Conservation (phyloP, 1,139 yeast species). For the Scheffersomyces titani region DNA sequence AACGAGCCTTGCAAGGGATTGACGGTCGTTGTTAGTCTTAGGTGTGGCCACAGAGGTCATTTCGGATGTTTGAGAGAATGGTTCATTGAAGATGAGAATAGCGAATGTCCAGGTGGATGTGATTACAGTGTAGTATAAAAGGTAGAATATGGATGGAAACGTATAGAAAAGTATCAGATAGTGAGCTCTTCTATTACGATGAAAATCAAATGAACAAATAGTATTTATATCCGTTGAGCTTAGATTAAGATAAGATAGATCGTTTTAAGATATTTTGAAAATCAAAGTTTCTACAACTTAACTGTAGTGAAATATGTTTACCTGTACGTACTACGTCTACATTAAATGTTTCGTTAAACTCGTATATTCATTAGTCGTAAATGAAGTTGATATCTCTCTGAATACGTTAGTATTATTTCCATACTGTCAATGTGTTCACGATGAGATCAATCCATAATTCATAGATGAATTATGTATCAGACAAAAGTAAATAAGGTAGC, state of each 20-base stretch:
- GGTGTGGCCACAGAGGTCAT: slow-evolving; percentile 91
- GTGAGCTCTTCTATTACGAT: neutral
- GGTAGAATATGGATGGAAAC: neutral
- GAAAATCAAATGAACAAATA: too few relatives aligned
- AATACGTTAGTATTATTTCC: neutral
- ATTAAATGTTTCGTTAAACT: neutral
- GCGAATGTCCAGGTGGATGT: slow-evolving; percentile 85
- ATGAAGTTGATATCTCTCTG: neutral
- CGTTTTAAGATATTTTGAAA: too few relatives aligned
- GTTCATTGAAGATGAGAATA: slow-evolving; percentile 66
- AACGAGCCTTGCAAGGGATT: slow-evolving; percentile 76
- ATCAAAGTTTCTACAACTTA: too few relatives aligned
- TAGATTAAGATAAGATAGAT: too few relatives aligned
- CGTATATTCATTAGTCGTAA: neutral
- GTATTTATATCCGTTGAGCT: too few relatives aligned
- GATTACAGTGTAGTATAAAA: slow-evolving; percentile 14
- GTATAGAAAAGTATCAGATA: neutral
- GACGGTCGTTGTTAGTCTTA: slow-evolving; percentile 60
- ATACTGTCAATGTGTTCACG: slow-evolving; percentile 15
- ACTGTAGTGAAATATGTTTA: neutral
- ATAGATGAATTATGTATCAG: slow-evolving; percentile 13
- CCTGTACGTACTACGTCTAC: neutral
- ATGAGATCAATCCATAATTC: slow-evolving; percentile 1
- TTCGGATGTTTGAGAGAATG: slow-evolving; percentile 76
- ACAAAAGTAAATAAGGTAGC: slow-evolving; percentile 69